Evolutionary conservation across 108 stramenopile species (phyloP).

Genomic region (Nitzschia sp.): DNA sequence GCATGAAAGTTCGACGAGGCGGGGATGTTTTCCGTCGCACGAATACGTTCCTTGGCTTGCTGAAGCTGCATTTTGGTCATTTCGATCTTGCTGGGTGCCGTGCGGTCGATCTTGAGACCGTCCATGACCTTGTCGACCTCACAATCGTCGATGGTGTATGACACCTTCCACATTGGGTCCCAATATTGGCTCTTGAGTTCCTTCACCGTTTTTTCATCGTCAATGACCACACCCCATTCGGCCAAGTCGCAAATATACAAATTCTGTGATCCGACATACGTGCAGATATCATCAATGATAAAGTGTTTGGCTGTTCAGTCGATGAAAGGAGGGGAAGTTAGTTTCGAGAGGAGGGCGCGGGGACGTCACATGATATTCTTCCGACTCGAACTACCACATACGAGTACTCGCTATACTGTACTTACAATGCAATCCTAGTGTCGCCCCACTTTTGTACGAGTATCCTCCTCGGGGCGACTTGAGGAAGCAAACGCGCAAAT

Average conservation of each 20-base stretch:
- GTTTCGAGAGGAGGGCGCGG: conserved; percentile 2
- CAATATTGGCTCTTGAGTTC: conserved; percentile 36
- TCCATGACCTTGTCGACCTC: conserved; percentile 65
- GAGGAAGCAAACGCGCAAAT: conserved; percentile 49
- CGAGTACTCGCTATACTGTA: background rate
- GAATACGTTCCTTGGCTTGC: conserved; percentile 9
- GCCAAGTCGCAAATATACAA: conserved; percentile 47
- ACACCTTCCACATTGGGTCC: conserved; percentile 58
- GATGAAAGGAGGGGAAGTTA: background rate
- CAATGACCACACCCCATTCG: conserved; percentile 57
- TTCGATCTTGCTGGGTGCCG: conserved; percentile 9
- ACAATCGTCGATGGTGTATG: conserved; percentile 60
- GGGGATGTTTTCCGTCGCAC: conserved; percentile 5
- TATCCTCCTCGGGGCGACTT: conserved; percentile 30
- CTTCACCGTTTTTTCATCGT: conserved; percentile 26
- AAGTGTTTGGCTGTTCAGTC: conserved; percentile 38
- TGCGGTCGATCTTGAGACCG: conserved; percentile 56
- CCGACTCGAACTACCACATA: background rate
- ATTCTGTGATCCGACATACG: conserved; percentile 51
- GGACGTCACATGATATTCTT: no score
- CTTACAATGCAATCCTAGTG: conserved; percentile 52
- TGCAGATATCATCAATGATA: conserved; percentile 47
- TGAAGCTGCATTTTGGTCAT: conserved; percentile 22
- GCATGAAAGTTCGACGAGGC: background rate
- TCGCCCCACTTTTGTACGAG: conserved; percentile 36